phyloP scores from a whole-genome alignment of 345 rosid species.

The Pistacia integerrima region DNA sequence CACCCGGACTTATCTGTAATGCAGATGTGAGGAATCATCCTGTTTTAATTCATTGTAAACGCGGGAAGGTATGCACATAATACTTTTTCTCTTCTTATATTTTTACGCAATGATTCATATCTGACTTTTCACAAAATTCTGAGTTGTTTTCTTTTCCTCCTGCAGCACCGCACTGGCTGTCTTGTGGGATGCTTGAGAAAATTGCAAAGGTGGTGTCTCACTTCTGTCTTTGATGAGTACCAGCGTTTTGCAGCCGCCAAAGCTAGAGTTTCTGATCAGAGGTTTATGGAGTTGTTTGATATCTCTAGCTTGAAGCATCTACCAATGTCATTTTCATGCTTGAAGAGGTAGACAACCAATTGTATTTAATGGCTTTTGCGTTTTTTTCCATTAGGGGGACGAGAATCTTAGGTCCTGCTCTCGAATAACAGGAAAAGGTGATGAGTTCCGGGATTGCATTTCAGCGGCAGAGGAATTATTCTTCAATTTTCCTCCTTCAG shows the following conservation, averaged over 20 bases:
- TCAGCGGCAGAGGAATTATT: constrained; percentile 34
- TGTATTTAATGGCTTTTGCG: constrained; percentile 24
- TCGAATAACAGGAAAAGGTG: constrained; percentile 45
- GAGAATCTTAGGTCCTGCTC: constrained; percentile 29
- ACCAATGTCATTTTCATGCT: constrained; percentile 74
- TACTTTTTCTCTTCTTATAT: not conserved
- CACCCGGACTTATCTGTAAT: constrained; percentile 4
- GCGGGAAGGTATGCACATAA: constrained; percentile 75
- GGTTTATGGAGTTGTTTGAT: constrained; percentile 90
- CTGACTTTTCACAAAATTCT: not conserved
- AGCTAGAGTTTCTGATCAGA: constrained; percentile 91
- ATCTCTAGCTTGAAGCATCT: constrained; percentile 64
- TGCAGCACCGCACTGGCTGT: constrained; percentile 96
- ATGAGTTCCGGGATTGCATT: constrained; percentile 37
- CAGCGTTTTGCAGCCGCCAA: constrained; percentile 89
- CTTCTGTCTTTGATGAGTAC: constrained; percentile 88
- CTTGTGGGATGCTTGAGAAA: constrained; percentile 94
- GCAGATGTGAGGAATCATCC: constrained; percentile 93
- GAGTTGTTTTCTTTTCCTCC: not conserved
- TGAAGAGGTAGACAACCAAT: constrained; percentile 39
- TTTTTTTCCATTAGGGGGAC: constrained; percentile 21
- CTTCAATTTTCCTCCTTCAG: constrained; percentile 16
- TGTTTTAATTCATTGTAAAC: constrained; percentile 81
- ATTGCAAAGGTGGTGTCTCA: constrained; percentile 82
- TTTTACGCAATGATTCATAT: not conserved